A percentile compares a stretch with the other conserved stretches of the same genome.
Evolutionary conservation across 1,139 yeast species (phyloP).

Genomic region (Sugiyamaella pinicola): DNA sequence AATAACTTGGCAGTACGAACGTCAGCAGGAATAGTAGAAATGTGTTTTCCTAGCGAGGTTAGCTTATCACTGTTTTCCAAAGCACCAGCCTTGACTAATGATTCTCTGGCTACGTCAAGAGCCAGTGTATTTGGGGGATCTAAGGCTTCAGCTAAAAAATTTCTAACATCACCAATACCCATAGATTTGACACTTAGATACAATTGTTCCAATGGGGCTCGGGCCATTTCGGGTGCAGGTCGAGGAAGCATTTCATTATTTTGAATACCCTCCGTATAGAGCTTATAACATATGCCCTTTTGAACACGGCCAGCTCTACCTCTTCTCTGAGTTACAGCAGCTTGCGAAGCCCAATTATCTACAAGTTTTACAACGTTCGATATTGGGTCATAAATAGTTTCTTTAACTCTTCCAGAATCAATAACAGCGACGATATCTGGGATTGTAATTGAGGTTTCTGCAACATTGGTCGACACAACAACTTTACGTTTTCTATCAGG

Average conservation of each 20-base stretch:
- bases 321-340: slow-evolving; percentile 89
- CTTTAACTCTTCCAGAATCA: slow-evolving; percentile 85
- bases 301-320: slow-evolving; percentile 99
- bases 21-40: slow-evolving; percentile 83
- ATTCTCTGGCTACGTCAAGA: slow-evolving; percentile 60
- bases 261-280: slow-evolving; percentile 68
- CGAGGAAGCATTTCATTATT: slow-evolving; percentile 59
- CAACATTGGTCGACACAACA: slow-evolving; percentile 82
- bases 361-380: slow-evolving; percentile 69
- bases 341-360: slow-evolving; percentile 87
- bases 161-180: slow-evolving; percentile 74
- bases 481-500: slow-evolving; percentile 65
- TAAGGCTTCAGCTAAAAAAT: slow-evolving; percentile 70
- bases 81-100: slow-evolving; percentile 74
- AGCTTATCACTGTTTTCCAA: slow-evolving; percentile 53
- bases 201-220: slow-evolving; percentile 80
- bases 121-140: slow-evolving; percentile 75
- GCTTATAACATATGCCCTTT: slow-evolving; percentile 76
- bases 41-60: slow-evolving; percentile 78
- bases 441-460: slow-evolving; percentile 87
- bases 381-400: slow-evolving; percentile 66
- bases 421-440: slow-evolving; percentile 93
- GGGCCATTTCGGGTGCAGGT: slow-evolving; percentile 85
- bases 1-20: slow-evolving; percentile 81
- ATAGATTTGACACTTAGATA: slow-evolving; percentile 83